Evolutionary conservation across 140 eudicot species (phyloP).

Genomic region (Anethum foeniculum): DNA sequence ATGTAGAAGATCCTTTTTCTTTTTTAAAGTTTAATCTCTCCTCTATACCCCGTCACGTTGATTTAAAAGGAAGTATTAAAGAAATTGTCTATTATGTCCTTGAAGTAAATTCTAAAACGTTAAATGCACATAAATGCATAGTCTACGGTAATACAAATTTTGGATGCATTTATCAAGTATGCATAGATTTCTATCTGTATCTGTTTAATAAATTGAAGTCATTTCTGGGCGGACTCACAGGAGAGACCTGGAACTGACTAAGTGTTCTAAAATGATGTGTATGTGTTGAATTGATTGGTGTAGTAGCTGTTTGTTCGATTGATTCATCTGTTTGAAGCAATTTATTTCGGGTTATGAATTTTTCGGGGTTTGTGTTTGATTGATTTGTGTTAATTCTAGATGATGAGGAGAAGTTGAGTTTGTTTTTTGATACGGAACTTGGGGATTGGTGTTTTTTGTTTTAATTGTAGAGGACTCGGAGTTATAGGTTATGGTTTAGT

Average conservation of each 20-base stretch:
- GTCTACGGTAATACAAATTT: background rate
- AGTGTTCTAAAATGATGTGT: background rate
- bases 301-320: background rate
- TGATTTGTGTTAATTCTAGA: background rate
- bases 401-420: background rate
- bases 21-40: background rate
- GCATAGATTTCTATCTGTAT: background rate
- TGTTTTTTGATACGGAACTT: background rate
- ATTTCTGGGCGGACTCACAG: background rate
- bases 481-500: background rate
- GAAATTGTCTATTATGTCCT: background rate
- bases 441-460: background rate
- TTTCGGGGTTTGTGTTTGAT: background rate
- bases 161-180: background rate
- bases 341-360: background rate
- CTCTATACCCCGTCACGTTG: background rate
- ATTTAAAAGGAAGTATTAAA: background rate
- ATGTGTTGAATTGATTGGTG: background rate
- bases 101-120: background rate
- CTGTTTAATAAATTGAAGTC: background rate
- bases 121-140: background rate
- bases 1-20: background rate
- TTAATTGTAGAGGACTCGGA: background rate
- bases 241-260: too few species aligned
- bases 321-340: background rate